Conservation (phyloP, 2,329 filamentous ascomycete species). For the Xylariaceae sp. region DNA sequence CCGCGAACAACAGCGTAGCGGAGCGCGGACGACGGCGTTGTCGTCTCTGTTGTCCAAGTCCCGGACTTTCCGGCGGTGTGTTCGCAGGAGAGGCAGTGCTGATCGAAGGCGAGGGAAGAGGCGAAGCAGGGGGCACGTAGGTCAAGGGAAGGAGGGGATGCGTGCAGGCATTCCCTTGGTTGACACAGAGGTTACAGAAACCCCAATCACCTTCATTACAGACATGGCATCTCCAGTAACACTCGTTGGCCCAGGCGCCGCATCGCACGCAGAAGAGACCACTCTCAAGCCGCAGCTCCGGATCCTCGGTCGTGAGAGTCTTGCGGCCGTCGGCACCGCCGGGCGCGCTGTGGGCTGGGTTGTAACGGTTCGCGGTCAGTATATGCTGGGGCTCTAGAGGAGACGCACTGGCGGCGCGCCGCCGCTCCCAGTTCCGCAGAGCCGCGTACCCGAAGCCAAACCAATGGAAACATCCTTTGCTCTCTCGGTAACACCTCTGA, state of each 20-base stretch:
- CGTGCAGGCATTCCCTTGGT: slow-evolving; percentile 72
- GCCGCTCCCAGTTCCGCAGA: slow-evolving; percentile 59
- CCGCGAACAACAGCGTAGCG: slow-evolving; percentile 44
- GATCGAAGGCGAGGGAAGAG: slow-evolving; percentile 22
- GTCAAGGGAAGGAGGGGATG: slow-evolving; percentile 75
- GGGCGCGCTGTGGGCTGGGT: slow-evolving; percentile 43
- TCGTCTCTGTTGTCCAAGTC: slow-evolving; percentile 4
- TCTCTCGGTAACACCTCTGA: slow-evolving; percentile 68
- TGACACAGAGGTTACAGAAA: slow-evolving; percentile 83
- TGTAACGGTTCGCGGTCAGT: slow-evolving; percentile 53
- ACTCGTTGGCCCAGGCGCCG: slow-evolving; percentile 66
- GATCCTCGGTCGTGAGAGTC: slow-evolving; percentile 61
- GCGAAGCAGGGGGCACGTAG: slow-evolving; percentile 43
- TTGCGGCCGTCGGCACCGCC: slow-evolving; percentile 51
- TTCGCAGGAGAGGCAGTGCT: no score
- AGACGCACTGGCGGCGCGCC: slow-evolving; percentile 34
- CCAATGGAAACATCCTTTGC: slow-evolving; percentile 78
- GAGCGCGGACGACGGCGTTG: slow-evolving; percentile 35
- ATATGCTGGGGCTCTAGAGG: slow-evolving; percentile 48
- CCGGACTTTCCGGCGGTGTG: slow-evolving; percentile 32
- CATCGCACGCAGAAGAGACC: slow-evolving; percentile 84
- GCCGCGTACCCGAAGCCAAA: slow-evolving; percentile 78
- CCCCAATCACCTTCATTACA: slow-evolving; percentile 96
- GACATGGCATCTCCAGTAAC: slow-evolving; percentile 81
- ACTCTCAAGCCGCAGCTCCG: slow-evolving; percentile 61